These are phyloP conservation scores for Aspergillus floridensis DNA, from an alignment of 2,329 filamentous ascomycete genomes.

Conservation along the genomic window DNA sequence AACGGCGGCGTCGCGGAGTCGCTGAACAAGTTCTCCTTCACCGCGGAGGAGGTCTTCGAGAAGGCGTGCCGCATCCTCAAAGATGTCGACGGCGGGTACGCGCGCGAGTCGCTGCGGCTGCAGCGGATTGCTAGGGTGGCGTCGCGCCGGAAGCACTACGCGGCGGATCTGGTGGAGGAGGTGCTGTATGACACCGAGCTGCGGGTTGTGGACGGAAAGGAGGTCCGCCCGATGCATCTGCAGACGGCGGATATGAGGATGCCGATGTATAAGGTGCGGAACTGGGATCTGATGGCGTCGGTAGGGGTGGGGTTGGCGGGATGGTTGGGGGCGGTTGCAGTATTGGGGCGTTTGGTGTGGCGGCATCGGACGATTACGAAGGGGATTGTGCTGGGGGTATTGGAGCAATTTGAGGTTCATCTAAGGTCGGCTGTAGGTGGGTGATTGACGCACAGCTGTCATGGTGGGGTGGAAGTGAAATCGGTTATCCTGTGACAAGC, in stretches of 20 bases:
- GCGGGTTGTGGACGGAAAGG: conserved; percentile 13
- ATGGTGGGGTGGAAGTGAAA: no score
- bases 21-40: conserved; percentile 41
- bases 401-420: no score
- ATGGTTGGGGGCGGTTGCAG: neutral
- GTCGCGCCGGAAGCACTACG: conserved; percentile 39
- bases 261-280: neutral
- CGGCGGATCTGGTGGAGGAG: conserved; percentile 35
- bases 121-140: conserved; percentile 40
- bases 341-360: neutral
- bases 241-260: conserved; percentile 42
- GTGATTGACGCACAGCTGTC: no score
- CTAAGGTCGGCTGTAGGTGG: no score
- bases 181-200: conserved; percentile 38
- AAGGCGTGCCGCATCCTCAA: conserved; percentile 28
- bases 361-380: neutral
- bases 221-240: conserved; percentile 41
- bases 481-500: no score
- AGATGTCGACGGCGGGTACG: conserved; percentile 32
- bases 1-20: conserved; percentile 36
- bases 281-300: neutral
- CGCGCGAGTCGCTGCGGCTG: conserved; percentile 38
- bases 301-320: neutral
- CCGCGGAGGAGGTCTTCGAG: conserved; percentile 29
- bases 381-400: neutral